Percentiles rank a stretch among this genome's conserved stretches.
Evolutionary conservation across 169 alveolate genomes (phyloP).

Genomic region (Plasmodium falciparum): DNA sequence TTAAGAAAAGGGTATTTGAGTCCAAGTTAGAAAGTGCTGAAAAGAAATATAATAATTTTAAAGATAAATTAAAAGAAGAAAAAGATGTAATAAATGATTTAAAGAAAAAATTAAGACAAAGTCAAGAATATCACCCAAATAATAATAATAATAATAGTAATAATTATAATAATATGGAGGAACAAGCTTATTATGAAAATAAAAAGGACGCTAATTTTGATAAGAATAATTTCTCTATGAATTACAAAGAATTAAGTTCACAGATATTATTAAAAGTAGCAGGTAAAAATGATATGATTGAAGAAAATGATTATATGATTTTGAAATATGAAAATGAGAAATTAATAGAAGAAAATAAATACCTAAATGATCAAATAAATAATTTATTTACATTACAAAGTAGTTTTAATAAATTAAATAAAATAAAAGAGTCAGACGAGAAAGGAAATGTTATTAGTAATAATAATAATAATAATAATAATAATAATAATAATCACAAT

Average conservation of each 20-base stretch:
- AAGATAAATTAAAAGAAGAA: slow-evolving; percentile 62
- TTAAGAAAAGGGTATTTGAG: slow-evolving; percentile 49
- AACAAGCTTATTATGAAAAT: neutral
- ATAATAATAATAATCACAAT: neutral
- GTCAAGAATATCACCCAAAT: slow-evolving; percentile 17
- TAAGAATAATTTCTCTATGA: slow-evolving; percentile 1
- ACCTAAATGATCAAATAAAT: slow-evolving; percentile 40
- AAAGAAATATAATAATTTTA: slow-evolving; percentile 42
- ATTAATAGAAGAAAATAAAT: slow-evolving; percentile 66
- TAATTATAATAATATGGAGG: neutral
- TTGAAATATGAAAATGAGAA: slow-evolving; percentile 65
- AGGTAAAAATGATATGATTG: slow-evolving; percentile 13
- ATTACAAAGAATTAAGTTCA: slow-evolving; percentile 41
- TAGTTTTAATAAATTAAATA: slow-evolving; percentile 30
- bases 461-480: neutral
- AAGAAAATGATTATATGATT: slow-evolving; percentile 19
- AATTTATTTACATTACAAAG: slow-evolving; percentile 25
- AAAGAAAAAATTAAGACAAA: slow-evolving; percentile 65
- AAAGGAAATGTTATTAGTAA: slow-evolving; percentile 1
- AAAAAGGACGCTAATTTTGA: neutral
- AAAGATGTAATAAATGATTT: slow-evolving; percentile 59
- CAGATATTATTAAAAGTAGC: slow-evolving; percentile 10
- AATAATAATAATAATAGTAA: neutral
- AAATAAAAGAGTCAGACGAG: slow-evolving; percentile 3
- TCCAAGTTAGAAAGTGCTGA: slow-evolving; percentile 63